These are phyloP conservation scores for Schizophyllum commune DNA, from an alignment of 1,284 basidiomycete genomes.

Conservation along the genomic window DNA sequence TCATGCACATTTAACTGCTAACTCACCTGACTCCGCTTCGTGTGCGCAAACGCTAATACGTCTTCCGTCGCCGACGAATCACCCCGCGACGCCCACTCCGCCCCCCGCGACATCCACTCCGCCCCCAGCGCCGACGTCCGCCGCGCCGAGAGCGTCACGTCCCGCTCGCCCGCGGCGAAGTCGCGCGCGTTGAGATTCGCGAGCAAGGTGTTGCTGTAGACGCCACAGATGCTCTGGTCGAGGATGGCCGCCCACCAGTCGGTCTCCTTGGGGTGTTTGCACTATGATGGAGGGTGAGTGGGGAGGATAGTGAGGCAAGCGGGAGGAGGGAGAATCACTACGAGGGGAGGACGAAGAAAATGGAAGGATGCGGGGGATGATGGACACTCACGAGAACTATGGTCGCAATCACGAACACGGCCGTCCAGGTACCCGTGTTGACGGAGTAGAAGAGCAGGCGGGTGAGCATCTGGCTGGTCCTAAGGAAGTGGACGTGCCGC, in stretches of 20 bases:
- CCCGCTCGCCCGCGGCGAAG: slow-evolving; percentile 12
- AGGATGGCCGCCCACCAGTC: background rate
- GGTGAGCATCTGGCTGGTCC: background rate
- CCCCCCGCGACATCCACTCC: no score
- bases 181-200: slow-evolving; percentile 31
- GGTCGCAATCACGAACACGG: background rate
- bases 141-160: background rate
- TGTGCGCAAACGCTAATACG: no score
- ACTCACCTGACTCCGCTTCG: no score
- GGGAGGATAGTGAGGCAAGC: background rate
- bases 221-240: background rate
- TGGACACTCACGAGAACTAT: slow-evolving; percentile 1
- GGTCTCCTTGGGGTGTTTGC: background rate
- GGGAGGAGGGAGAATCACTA: background rate
- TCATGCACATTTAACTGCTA: no score
- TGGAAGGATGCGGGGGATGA: background rate
- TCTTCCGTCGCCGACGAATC: no score
- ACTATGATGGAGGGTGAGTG: no score
- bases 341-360: no score
- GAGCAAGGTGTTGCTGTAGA: slow-evolving; percentile 7
- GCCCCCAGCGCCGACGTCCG: background rate
- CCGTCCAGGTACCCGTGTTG: slow-evolving; percentile 8
- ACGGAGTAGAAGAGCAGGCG: background rate
- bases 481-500: no score
- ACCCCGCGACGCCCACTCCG: no score